Percentiles rank a stretch among this genome's conserved stretches.
Conservation (phyloP, 2,329 filamentous ascomycete genomes). For the Penicillium aurantiogriseum region DNA sequence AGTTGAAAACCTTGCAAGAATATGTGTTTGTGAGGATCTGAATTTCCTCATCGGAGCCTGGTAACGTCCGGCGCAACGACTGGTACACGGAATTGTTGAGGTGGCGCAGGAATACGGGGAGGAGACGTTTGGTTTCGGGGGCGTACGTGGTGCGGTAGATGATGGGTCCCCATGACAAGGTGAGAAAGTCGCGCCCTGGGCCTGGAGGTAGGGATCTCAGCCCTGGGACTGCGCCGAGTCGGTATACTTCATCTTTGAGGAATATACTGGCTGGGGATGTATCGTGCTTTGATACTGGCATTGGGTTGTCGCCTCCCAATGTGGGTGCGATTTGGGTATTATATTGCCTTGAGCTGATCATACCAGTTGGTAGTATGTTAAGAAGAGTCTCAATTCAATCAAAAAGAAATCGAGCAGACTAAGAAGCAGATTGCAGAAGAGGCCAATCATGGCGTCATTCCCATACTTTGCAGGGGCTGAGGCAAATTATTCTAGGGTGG, state of each 20-base stretch:
- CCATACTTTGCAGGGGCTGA: background rate
- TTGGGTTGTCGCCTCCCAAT: background rate
- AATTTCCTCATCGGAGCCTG: constrained; percentile 23
- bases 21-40: constrained; percentile 23
- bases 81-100: constrained; percentile 57
- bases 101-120: constrained; percentile 54
- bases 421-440: background rate
- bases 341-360: background rate
- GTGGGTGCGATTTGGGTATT: background rate
- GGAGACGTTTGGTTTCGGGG: constrained; percentile 42
- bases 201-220: constrained; percentile 27
- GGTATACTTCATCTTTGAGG: constrained; percentile 29
- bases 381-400: background rate
- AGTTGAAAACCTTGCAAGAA: constrained; percentile 28
- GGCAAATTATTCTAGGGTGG: background rate
- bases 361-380: background rate
- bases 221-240: constrained; percentile 26
- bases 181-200: constrained; percentile 30
- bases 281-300: constrained; percentile 9
- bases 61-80: constrained; percentile 19
- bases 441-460: constrained; percentile 8
- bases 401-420: background rate
- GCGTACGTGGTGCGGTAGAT: constrained; percentile 31
- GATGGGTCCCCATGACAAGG: constrained; percentile 31
- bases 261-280: constrained; percentile 25